Evolutionary conservation across 306 rosid species (phyloP).

Genomic region (Quercus cerris): DNA sequence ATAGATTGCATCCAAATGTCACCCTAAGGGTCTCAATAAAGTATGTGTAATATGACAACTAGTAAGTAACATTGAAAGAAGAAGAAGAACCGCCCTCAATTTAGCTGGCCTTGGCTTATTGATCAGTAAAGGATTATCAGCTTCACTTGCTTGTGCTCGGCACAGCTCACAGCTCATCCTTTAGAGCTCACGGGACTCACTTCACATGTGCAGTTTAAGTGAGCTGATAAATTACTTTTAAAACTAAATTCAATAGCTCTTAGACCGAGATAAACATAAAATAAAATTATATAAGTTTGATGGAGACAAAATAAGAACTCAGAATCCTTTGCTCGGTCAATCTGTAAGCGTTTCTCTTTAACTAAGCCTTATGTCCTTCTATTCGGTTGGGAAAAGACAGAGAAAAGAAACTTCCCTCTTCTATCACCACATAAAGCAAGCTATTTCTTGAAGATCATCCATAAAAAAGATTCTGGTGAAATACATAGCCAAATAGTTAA

Average conservation of each 20-base stretch:
- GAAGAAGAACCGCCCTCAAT: background rate
- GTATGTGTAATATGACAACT: background rate
- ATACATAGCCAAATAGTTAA: background rate
- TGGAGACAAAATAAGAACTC: background rate
- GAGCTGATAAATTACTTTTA: background rate
- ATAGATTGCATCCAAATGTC: background rate
- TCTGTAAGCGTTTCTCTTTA: background rate
- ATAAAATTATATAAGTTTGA: background rate
- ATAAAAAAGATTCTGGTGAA: background rate
- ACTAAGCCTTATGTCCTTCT: background rate
- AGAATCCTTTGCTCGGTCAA: background rate
- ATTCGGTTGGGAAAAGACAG: background rate
- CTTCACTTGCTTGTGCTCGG: background rate
- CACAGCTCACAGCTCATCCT: background rate
- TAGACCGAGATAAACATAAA: background rate
- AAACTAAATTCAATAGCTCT: background rate
- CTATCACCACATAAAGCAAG: background rate
- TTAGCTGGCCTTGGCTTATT: background rate
- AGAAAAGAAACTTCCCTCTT: background rate
- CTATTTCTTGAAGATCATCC: background rate
- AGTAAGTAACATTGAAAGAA: background rate
- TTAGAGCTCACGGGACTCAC: background rate
- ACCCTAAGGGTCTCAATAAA: background rate
- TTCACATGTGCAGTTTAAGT: background rate
- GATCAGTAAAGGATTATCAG: background rate